Conservation (phyloP, 2,329 filamentous ascomycete genomes). For the Mycosphaerelloides madeirae region DNA sequence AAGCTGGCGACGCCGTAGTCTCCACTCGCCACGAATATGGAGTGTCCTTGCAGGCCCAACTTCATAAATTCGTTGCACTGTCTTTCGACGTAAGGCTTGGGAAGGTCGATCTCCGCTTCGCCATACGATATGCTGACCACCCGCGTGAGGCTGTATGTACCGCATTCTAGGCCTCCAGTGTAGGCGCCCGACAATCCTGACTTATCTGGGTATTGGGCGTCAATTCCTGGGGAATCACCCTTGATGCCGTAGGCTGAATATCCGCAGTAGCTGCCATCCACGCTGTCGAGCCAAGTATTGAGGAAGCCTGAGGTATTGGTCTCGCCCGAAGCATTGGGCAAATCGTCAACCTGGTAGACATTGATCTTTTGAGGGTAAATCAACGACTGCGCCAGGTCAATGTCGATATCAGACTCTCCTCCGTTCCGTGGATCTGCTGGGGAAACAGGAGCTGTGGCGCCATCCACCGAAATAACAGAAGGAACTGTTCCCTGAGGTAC, state of each 20-base stretch:
- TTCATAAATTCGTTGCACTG: conserved; percentile 41
- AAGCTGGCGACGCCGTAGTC: conserved; percentile 29
- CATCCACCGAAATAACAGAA: conserved; percentile 28
- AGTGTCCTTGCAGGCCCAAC: conserved; percentile 43
- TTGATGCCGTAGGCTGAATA: conserved; percentile 12
- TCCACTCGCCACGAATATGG: conserved; percentile 12
- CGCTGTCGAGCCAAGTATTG: conserved; percentile 43
- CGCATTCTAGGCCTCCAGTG: conserved; percentile 40
- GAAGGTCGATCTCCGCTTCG: conserved; percentile 49
- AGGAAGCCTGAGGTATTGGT: conserved; percentile 34
- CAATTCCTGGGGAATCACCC: conserved; percentile 28
- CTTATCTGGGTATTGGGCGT: conserved; percentile 45
- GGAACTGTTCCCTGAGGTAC: conserved; percentile 26
- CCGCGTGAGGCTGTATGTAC: conserved; percentile 48
- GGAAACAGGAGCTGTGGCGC: conserved; percentile 35
- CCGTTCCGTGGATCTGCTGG: background rate
- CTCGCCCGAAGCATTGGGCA: conserved; percentile 29
- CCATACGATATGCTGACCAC: conserved; percentile 56
- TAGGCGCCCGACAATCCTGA: conserved; percentile 36
- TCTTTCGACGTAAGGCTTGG: conserved; percentile 46
- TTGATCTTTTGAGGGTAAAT: conserved; percentile 49
- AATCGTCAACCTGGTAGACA: conserved; percentile 47
- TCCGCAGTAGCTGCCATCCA: conserved; percentile 52
- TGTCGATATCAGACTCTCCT: conserved; percentile 44
- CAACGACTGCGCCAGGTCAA: conserved; percentile 47